Conservation (phyloP, 345 rosid genomes). For the Corymbia maculata region DNA sequence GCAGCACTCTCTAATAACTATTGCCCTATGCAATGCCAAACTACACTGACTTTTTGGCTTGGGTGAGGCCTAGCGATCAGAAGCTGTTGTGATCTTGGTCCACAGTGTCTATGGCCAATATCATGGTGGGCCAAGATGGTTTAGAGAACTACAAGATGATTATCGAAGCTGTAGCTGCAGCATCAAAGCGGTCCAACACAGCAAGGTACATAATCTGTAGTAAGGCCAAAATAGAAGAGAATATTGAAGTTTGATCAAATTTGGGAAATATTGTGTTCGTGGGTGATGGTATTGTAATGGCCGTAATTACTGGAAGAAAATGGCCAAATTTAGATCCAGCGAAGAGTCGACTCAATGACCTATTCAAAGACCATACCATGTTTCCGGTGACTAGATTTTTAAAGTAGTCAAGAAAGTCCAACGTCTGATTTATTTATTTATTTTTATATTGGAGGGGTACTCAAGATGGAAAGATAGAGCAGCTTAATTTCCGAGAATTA, state of each 20-base stretch:
- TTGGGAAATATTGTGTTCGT: conserved; percentile 58
- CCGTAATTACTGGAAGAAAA: conserved; percentile 70
- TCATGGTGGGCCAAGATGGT: conserved; percentile 77
- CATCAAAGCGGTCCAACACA: conserved; percentile 37
- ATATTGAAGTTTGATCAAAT: conserved; percentile 35
- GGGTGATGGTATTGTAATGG: conserved; percentile 65
- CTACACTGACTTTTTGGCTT: conserved; percentile 10
- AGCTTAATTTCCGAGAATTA: neutral
- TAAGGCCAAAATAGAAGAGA: conserved; percentile 43
- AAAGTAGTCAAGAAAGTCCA: neutral
- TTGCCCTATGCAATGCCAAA: conserved; percentile 28
- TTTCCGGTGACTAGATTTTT: neutral
- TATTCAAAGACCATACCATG: neutral
- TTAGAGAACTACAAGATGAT: conserved; percentile 54
- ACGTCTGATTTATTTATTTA: neutral
- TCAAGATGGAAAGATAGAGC: neutral
- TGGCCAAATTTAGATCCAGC: neutral
- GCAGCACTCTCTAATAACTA: conserved; percentile 3
- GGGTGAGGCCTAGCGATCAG: conserved; percentile 64
- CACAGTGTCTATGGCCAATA: conserved; percentile 25
- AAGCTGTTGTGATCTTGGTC: conserved; percentile 56
- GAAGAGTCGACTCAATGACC: neutral
- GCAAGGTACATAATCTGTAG: conserved; percentile 18
- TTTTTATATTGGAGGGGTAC: neutral
- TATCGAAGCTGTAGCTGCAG: conserved; percentile 43